Evolutionary conservation across 2,329 filamentous ascomycete species (phyloP).

Genomic region (Ophiostoma himal-ulmi): DNA sequence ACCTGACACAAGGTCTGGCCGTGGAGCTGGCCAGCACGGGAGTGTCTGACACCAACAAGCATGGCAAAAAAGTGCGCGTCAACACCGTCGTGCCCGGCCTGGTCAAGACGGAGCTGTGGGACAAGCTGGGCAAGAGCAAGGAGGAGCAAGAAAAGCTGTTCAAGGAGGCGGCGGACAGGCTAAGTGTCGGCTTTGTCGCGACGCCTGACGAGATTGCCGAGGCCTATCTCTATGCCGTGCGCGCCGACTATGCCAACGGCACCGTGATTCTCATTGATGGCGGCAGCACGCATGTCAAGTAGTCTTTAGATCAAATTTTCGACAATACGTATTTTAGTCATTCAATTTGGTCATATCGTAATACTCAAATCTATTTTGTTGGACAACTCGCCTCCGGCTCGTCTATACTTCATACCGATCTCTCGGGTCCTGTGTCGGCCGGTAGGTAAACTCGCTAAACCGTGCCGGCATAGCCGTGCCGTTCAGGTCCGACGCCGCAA

Average conservation of each 20-base stretch:
- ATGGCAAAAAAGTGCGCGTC: conserved; percentile 30
- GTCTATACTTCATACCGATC: conserved; percentile 43
- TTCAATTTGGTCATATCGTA: not conserved
- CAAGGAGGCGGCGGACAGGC: conserved; percentile 24
- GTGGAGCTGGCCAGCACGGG: conserved; percentile 27
- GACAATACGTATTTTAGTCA: not conserved
- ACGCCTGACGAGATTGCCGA: conserved; percentile 30
- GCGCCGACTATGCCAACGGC: conserved; percentile 31
- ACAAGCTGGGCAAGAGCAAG: conserved; percentile 30
- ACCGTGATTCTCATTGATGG: conserved; percentile 29
- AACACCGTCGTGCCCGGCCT: conserved; percentile 34
- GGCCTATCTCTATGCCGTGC: conserved; percentile 30
- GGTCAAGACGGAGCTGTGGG: conserved; percentile 33
- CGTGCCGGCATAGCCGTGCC: conserved; percentile 42
- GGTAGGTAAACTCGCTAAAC: conserved; percentile 50
- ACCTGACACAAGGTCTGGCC: conserved; percentile 30
- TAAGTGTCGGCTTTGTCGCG: conserved; percentile 31
- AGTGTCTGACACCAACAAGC: not conserved
- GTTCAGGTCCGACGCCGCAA: conserved; percentile 52
- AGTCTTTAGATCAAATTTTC: not conserved
- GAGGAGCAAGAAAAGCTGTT: conserved; percentile 30
- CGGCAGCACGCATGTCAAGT: not conserved
- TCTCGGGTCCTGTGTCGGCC: conserved; percentile 41
- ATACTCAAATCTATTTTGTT: not conserved
- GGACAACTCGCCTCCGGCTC: not conserved